Conservation (phyloP, 2,329 filamentous ascomycete genomes). For the Talaromyces sp. region DNA sequence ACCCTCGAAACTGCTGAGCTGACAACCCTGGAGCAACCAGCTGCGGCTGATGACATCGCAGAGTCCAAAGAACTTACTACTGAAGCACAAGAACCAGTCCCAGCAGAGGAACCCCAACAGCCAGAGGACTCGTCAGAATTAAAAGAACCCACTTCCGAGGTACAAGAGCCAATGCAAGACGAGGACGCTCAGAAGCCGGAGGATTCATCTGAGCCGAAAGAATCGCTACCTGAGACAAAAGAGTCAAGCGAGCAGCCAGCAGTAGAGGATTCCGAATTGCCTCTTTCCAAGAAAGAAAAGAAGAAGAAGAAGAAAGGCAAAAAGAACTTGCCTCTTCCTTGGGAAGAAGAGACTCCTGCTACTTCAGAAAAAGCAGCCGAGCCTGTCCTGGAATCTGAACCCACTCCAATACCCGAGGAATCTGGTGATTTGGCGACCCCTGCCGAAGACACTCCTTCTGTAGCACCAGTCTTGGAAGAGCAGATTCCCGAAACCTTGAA, state of each 20-base stretch:
- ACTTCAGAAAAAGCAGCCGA: background rate
- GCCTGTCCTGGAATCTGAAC: background rate
- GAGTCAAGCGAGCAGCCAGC: background rate
- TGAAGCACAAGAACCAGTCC: background rate
- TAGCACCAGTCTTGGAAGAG: background rate
- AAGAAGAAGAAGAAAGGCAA: slow-evolving; percentile 40
- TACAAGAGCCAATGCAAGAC: background rate
- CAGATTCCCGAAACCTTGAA: background rate
- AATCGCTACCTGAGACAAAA: background rate
- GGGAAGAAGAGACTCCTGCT: slow-evolving; percentile 16
- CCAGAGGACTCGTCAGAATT: background rate
- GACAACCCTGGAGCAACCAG: background rate
- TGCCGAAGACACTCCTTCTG: background rate
- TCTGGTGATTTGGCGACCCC: background rate
- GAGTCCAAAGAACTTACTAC: background rate
- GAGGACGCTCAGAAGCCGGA: background rate
- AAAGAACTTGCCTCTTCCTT: slow-evolving; percentile 28
- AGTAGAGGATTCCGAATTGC: slow-evolving; percentile 10
- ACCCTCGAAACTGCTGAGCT: background rate
- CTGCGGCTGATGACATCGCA: background rate
- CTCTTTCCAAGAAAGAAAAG: slow-evolving; percentile 18
- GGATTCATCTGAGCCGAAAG: background rate
- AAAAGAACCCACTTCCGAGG: background rate
- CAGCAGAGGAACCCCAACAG: background rate
- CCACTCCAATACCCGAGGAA: background rate